Evolutionary conservation across 805 yeast species (phyloP).

Genomic region (Pichia insulana): DNA sequence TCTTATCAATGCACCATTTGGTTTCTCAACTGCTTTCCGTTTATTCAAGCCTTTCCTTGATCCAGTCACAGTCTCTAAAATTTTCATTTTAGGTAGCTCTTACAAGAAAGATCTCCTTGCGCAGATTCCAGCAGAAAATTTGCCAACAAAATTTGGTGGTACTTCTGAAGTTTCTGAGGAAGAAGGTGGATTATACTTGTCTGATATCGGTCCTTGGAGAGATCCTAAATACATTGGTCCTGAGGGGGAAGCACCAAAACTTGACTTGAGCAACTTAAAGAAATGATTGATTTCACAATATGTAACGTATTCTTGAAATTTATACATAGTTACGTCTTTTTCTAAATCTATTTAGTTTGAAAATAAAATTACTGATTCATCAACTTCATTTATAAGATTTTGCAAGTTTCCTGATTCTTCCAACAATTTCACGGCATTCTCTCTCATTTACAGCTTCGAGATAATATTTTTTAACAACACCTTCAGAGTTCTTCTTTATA

Average conservation of each 20-base stretch:
- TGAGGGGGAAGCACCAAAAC: conserved; percentile 84
- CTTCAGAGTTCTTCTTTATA: conserved; percentile 45
- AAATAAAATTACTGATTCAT: too few species aligned
- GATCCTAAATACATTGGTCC: conserved; percentile 82
- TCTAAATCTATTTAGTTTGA: too few species aligned
- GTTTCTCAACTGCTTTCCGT: conserved; percentile 89
- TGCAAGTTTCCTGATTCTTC: conserved; percentile 52
- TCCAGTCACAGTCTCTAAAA: conserved; percentile 94
- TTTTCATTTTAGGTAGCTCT: conserved; percentile 72
- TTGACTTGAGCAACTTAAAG: background rate
- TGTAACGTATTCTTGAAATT: too few species aligned
- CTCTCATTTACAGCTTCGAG: conserved; percentile 60
- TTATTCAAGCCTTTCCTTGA: conserved; percentile 90
- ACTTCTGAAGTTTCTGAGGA: conserved; percentile 51
- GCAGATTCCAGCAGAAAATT: conserved; percentile 89
- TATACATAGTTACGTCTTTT: too few species aligned
- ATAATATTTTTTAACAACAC: conserved; percentile 74
- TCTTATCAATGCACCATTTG: conserved; percentile 94
- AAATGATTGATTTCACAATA: too few species aligned
- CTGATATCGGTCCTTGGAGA: conserved; percentile 98
- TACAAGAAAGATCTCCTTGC: conserved; percentile 78
- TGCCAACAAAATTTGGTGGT: conserved; percentile 91
- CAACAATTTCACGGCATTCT: conserved; percentile 68
- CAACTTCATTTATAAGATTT: conserved; percentile 26
- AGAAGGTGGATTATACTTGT: conserved; percentile 74